Evolutionary conservation across 768 basidiomycete species (phyloP).

Genomic region (Leucosporidium yakuticum): DNA sequence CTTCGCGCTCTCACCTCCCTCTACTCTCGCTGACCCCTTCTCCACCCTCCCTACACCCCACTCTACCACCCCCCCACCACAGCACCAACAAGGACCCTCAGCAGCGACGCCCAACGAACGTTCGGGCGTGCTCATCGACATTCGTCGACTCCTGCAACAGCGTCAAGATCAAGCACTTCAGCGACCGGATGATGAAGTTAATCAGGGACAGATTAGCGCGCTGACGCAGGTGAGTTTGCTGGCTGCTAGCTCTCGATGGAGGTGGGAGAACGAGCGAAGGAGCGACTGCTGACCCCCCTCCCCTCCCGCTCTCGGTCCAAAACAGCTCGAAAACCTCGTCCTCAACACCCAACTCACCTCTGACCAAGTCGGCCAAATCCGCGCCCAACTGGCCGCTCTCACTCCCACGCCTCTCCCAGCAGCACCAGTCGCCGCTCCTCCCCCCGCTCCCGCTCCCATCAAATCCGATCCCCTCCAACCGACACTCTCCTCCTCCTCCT

Average conservation of each 20-base stretch:
- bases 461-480: conserved; percentile 42
- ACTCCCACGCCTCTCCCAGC: conserved; percentile 17
- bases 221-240: conserved; percentile 67
- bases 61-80: not conserved
- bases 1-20: not conserved
- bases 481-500: conserved; percentile 40
- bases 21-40: not conserved
- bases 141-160: conserved; percentile 26
- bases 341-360: conserved; percentile 56
- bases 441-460: conserved; percentile 38
- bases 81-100: conserved; percentile 28
- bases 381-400: conserved; percentile 41
- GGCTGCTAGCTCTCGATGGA: too few relatives aligned
- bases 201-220: conserved; percentile 67
- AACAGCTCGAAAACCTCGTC: conserved; percentile 41
- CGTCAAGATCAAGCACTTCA: conserved; percentile 31
- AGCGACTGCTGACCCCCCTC: not conserved
- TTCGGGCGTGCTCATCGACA: conserved; percentile 35
- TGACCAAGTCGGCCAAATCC: conserved; percentile 43
- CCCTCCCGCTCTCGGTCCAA: not conserved
- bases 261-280: too few relatives aligned
- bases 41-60: too few relatives aligned
- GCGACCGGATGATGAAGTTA: conserved; percentile 64
- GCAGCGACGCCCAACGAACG: conserved; percentile 26
- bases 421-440: too few relatives aligned